A percentile compares a stretch with the other conserved stretches of the same genome.
Conservation (phyloP, 257 asterid genomes). For the Lithospermum erythrorhizon region DNA sequence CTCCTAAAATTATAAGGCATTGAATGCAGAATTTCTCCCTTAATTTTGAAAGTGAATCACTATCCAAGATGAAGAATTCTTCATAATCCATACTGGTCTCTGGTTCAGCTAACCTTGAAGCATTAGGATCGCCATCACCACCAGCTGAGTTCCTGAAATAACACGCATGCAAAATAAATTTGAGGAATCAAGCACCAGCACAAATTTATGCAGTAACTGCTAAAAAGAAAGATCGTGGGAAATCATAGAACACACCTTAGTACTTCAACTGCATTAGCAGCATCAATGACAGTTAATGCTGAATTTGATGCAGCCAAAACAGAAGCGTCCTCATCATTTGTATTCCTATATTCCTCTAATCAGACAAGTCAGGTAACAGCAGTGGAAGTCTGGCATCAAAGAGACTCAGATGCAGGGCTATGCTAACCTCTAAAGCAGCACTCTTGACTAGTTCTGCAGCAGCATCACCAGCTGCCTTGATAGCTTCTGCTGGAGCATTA, state of each 20-base stretch:
- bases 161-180: slow-evolving; percentile 8
- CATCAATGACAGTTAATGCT: slow-evolving; percentile 85
- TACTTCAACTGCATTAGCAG: slow-evolving; percentile 63
- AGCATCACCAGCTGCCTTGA: slow-evolving; percentile 91
- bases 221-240: slow-evolving; percentile 1
- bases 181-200: background rate
- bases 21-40: slow-evolving; percentile 88
- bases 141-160: slow-evolving; percentile 38
- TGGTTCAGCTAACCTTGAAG: slow-evolving; percentile 36
- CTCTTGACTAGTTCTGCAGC: slow-evolving; percentile 95
- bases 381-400: slow-evolving; percentile 9
- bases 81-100: slow-evolving; percentile 48
- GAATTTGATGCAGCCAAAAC: slow-evolving; percentile 82
- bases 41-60: slow-evolving; percentile 65
- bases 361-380: background rate
- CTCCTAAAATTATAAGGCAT: slow-evolving; percentile 85
- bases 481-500: slow-evolving; percentile 79
- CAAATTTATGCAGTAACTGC: background rate
- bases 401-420: slow-evolving; percentile 5
- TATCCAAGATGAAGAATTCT: slow-evolving; percentile 52
- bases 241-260: slow-evolving; percentile 42
- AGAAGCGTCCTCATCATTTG: slow-evolving; percentile 83
- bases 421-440: slow-evolving; percentile 82
- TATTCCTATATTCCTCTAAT: slow-evolving; percentile 54
- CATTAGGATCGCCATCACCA: slow-evolving; percentile 36